phyloP scores from a whole-genome alignment of 495 filamentous ascomycete genomes.

The Gamarada debralockiae region DNA sequence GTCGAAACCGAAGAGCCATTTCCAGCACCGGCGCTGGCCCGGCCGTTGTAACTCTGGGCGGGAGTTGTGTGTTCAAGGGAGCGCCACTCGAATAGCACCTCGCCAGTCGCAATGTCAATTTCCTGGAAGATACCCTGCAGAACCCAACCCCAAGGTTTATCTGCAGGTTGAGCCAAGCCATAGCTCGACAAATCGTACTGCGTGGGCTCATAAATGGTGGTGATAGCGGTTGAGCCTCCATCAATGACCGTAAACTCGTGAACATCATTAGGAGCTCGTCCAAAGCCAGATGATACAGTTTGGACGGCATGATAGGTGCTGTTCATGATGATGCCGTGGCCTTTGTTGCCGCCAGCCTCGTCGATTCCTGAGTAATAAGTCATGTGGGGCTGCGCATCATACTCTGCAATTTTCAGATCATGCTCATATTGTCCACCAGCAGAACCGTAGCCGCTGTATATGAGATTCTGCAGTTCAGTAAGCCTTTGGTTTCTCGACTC shows the following conservation, averaged over 20 bases:
- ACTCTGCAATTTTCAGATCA: background rate
- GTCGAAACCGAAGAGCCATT: background rate
- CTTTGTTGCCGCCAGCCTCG: background rate
- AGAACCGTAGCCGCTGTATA: background rate
- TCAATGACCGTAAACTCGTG: slow-evolving; percentile 49
- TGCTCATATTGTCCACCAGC: background rate
- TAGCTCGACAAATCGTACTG: slow-evolving; percentile 36
- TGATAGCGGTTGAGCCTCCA: slow-evolving; percentile 44
- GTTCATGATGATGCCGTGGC: background rate
- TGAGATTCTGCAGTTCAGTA: background rate
- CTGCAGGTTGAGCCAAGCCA: slow-evolving; percentile 29
- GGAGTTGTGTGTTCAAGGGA: slow-evolving; percentile 32
- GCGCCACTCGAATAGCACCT: slow-evolving; percentile 37
- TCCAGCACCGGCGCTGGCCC: slow-evolving; percentile 13
- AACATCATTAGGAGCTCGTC: slow-evolving; percentile 7
- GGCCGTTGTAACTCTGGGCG: background rate
- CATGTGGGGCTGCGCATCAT: background rate
- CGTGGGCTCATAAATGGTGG: slow-evolving; percentile 43
- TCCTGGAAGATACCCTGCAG: slow-evolving; percentile 50
- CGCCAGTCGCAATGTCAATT: slow-evolving; percentile 38
- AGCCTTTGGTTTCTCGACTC: background rate
- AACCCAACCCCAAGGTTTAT: slow-evolving; percentile 51
- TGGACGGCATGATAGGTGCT: background rate
- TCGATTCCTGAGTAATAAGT: background rate
- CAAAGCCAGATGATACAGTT: background rate